These are phyloP conservation scores for Pholiota microspora DNA, from an alignment of 768 basidiomycete genomes.

Conservation along the genomic window DNA sequence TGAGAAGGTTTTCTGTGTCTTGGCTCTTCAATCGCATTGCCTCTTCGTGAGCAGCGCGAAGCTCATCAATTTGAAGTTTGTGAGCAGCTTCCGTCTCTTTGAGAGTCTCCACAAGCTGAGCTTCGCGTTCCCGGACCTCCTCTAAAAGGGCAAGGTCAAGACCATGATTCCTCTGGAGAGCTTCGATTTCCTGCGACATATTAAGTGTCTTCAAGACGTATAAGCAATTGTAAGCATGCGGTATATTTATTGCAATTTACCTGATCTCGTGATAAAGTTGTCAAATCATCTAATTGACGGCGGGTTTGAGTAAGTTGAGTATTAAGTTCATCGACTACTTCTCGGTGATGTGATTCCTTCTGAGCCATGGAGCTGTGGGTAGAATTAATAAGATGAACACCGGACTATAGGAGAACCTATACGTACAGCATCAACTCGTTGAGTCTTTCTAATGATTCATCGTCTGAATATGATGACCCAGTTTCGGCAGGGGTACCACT, in stretches of 20 bases:
- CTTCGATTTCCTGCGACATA: conserved; percentile 85
- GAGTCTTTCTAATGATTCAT: conserved; percentile 74
- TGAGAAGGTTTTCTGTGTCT: conserved; percentile 46
- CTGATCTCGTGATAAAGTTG: conserved; percentile 81
- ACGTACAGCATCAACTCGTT: conserved; percentile 92
- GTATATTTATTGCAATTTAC: conserved; percentile 36
- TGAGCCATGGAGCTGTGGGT: conserved; percentile 86
- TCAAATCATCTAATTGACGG: conserved; percentile 80
- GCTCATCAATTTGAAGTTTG: conserved; percentile 42
- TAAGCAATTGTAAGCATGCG: conserved; percentile 1
- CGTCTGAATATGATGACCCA: conserved; percentile 46
- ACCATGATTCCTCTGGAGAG: conserved; percentile 59
- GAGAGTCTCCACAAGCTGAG: conserved; percentile 48
- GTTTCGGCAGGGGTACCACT: conserved; percentile 32
- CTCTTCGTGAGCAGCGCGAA: conserved; percentile 47
- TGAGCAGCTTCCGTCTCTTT: conserved; percentile 52
- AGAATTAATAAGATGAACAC: conserved; percentile 8
- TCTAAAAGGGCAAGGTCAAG: conserved; percentile 53
- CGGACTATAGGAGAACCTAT: conserved; percentile 1
- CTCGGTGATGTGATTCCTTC: conserved; percentile 89
- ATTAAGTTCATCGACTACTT: conserved; percentile 72
- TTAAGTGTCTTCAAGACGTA: conserved; percentile 61
- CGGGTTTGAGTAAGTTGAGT: conserved; percentile 65
- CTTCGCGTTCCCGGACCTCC: conserved; percentile 54
- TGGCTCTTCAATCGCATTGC: conserved; percentile 33